Conservation (phyloP, 2,329 filamentous ascomycete species). For the Ascocoryne sarcoides region DNA sequence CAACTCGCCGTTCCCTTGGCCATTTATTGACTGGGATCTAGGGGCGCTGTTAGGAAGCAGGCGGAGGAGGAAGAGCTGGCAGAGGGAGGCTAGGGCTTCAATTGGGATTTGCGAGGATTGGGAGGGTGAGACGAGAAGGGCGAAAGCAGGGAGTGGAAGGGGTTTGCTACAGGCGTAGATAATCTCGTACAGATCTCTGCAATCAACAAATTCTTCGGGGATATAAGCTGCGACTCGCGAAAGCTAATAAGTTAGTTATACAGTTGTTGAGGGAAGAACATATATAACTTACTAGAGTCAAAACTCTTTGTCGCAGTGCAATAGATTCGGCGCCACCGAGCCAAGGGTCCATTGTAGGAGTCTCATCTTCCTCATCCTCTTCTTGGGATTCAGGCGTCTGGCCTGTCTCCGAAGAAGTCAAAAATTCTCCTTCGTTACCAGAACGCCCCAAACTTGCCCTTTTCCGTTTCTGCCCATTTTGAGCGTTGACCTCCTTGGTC, state of each 20-base stretch:
- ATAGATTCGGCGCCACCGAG: conserved; percentile 25
- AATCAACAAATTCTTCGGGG: conserved; percentile 37
- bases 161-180: conserved; percentile 36
- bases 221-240: conserved; percentile 31
- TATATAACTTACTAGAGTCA: conserved; percentile 21
- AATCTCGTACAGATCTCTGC: conserved; percentile 38
- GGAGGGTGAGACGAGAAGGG: conserved; percentile 35
- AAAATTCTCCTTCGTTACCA: too few species aligned
- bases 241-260: conserved; percentile 1
- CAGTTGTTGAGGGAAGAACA: not conserved
- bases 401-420: conserved; percentile 38
- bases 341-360: conserved; percentile 10
- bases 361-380: conserved; percentile 2
- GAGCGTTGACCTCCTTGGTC: conserved; percentile 38
- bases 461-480: conserved; percentile 41
- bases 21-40: conserved; percentile 28
- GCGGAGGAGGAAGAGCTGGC: conserved; percentile 41
- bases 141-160: conserved; percentile 28
- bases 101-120: conserved; percentile 28
- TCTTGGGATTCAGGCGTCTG: conserved; percentile 29
- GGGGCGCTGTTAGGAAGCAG: conserved; percentile 34
- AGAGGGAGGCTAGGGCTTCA: conserved; percentile 38
- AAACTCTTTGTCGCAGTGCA: conserved; percentile 22
- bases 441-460: too few species aligned
- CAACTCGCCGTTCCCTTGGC: conserved; percentile 32